These are phyloP conservation scores for Colletotrichum godetiae DNA, from an alignment of 2,329 filamentous ascomycete species.

Conservation along the genomic window DNA sequence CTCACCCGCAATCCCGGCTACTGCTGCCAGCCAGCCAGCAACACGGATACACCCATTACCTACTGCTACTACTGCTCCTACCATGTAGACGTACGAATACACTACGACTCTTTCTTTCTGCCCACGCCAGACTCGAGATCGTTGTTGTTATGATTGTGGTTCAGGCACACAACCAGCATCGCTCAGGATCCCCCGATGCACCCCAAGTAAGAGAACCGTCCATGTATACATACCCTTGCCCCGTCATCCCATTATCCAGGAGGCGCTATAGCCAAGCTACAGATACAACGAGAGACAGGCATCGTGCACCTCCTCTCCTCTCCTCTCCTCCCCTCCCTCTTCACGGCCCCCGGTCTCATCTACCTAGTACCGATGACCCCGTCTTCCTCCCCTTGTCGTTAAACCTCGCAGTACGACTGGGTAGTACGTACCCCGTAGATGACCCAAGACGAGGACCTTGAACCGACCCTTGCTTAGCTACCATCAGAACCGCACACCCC, in stretches of 20 bases:
- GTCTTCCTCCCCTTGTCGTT: constrained; percentile 22
- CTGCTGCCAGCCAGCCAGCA: constrained; percentile 28
- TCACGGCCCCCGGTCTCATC: constrained; percentile 20
- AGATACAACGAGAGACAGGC: constrained; percentile 3
- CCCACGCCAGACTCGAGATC: constrained; percentile 28
- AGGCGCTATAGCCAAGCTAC: constrained; percentile 47
- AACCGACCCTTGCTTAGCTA: constrained; percentile 30
- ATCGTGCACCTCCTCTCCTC: not conserved
- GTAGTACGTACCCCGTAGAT: constrained; percentile 10
- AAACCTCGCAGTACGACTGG: constrained; percentile 40
- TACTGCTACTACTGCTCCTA: constrained; percentile 12
- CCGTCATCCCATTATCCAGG: constrained; percentile 50
- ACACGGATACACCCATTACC: constrained; percentile 32
- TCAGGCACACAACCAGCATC: constrained; percentile 40
- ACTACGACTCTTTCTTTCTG: constrained; percentile 28
- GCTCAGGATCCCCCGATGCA: constrained; percentile 47
- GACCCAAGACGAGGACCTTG: constrained; percentile 31
- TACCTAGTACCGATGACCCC: constrained; percentile 29
- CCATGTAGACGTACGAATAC: not conserved
- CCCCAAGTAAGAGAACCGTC: constrained; percentile 48
- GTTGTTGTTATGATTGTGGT: constrained; percentile 23
- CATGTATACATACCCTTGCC: constrained; percentile 14
- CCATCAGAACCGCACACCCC: constrained; percentile 35
- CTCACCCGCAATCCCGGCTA: constrained; percentile 43
- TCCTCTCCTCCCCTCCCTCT: not conserved